phyloP scores from a whole-genome alignment of 345 rosid species.

The Euclidium syriacum region DNA sequence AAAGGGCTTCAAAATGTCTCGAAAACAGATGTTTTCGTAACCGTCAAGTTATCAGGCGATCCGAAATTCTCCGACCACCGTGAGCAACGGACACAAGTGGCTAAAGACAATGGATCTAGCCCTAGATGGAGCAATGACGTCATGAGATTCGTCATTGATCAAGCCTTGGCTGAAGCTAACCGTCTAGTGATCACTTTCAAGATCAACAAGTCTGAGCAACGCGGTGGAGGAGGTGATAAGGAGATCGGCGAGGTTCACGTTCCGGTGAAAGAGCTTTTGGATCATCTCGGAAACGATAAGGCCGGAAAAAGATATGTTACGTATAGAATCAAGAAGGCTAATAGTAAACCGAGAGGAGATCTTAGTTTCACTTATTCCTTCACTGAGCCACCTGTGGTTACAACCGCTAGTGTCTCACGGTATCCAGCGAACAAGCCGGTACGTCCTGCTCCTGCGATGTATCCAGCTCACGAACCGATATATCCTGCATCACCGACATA shows the following conservation, averaged over 20 bases:
- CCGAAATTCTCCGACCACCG: slow-evolving; percentile 16
- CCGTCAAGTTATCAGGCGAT: slow-evolving; percentile 26
- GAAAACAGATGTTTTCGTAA: slow-evolving; percentile 20
- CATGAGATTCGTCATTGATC: slow-evolving; percentile 13
- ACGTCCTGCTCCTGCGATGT: no score
- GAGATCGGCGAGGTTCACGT: slow-evolving; percentile 31
- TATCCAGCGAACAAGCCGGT: not conserved
- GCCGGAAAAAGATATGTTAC: slow-evolving; percentile 29
- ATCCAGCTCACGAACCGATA: no score
- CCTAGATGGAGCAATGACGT: slow-evolving; percentile 16
- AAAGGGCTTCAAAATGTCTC: slow-evolving; percentile 18
- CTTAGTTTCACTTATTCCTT: slow-evolving; percentile 26
- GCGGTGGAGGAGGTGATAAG: slow-evolving; percentile 12
- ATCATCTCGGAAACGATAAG: slow-evolving; percentile 30
- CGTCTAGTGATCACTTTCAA: slow-evolving; percentile 30
- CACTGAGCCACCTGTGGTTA: not conserved
- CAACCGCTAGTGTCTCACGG: not conserved
- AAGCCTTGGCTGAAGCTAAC: slow-evolving; percentile 27
- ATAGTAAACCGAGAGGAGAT: slow-evolving; percentile 14
- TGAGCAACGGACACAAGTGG: slow-evolving; percentile 28
- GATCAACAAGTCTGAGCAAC: slow-evolving; percentile 24
- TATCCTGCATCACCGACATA: no score
- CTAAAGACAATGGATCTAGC: slow-evolving; percentile 13
- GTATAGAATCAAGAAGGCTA: slow-evolving; percentile 18
- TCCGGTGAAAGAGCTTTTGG: slow-evolving; percentile 26